A percentile compares a stretch with the other conserved stretches of the same genome.
These are phyloP conservation scores for Lizonia empirigonia DNA, from an alignment of 2,329 filamentous ascomycete genomes.

Conservation along the genomic window DNA sequence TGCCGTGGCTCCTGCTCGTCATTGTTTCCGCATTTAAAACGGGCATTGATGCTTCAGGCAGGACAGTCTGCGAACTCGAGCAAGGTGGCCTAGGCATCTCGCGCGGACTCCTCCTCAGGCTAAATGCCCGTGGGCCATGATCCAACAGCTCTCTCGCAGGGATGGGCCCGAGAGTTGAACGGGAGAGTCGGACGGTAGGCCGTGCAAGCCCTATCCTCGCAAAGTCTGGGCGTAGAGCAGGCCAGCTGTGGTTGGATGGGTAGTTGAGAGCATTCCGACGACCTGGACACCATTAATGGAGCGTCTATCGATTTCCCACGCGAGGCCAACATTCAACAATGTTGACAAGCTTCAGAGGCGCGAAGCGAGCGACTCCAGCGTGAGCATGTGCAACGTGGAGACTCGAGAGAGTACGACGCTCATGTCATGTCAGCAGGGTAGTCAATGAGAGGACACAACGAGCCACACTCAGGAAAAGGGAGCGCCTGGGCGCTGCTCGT, in stretches of 20 bases:
- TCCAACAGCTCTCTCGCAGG: slow-evolving; percentile 27
- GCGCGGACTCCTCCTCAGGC: slow-evolving; percentile 40
- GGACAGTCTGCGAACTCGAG: slow-evolving; percentile 25
- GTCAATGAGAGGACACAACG: slow-evolving; percentile 27
- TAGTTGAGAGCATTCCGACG: slow-evolving; percentile 27
- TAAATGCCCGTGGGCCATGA: slow-evolving; percentile 38
- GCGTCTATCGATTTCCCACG: slow-evolving; percentile 21
- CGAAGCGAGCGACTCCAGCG: slow-evolving; percentile 28
- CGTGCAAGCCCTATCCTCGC: slow-evolving; percentile 31
- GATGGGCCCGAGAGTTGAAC: slow-evolving; percentile 35
- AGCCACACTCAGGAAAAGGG: slow-evolving; percentile 24
- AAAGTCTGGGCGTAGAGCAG: slow-evolving; percentile 22
- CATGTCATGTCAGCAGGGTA: slow-evolving; percentile 43
- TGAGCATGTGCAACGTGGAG: slow-evolving; percentile 47
- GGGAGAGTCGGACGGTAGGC: slow-evolving; percentile 47
- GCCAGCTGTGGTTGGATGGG: slow-evolving; percentile 30
- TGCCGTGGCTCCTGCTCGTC: slow-evolving; percentile 35
- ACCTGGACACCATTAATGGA: slow-evolving; percentile 21
- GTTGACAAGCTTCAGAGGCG: slow-evolving; percentile 18
- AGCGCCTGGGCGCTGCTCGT: slow-evolving; percentile 19
- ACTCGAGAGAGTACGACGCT: slow-evolving; percentile 44
- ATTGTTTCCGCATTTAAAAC: slow-evolving; percentile 36
- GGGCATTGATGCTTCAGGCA: slow-evolving; percentile 38
- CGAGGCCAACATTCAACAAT: slow-evolving; percentile 23
- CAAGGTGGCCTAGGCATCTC: slow-evolving; percentile 17